Base-by-base conservation (phyloP, 805 yeast species). In the Saccharomycopsis sp. region DNA sequence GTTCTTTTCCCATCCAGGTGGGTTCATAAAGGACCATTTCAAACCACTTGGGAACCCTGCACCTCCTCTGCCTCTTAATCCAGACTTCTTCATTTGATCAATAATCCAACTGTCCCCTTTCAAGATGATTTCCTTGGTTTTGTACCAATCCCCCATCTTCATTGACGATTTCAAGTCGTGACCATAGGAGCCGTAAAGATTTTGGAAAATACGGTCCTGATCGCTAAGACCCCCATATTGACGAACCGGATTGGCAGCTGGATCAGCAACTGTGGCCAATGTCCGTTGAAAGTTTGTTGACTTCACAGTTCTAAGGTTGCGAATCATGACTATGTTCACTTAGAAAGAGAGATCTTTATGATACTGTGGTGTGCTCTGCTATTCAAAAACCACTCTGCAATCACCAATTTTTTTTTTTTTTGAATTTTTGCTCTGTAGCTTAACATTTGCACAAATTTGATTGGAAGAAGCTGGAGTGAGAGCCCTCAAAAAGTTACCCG, bases 1-100 rank as follows among this genome's bases (percentile, higher is more conserved):
- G 63, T 84, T 84, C 58, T 84, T 85, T 48, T 84, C 94, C 95
- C 95, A 84, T 45, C 92, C 92, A 41, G 95, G 95, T 34, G 95
- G 95, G 64, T 85, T 85, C 95, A 84, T 84, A 59, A 84, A 84
- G 18, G 92, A 81, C 94, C 94, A 84, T 63, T 84, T 84, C 56
- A 84, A 71, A 23, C 95, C 95, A 18, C 87, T 75, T 41, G 95
- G 95, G 70, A 84, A 84, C 13, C 95, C 95, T 34, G 95, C 95
- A 56, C 95, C 95, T 45, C 95, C 95, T 62, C 95, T 76, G 45
- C 95, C 95, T 59, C 95, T 75, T 50, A 84, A 69, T 17, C 94
- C 94, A 17, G 88, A 79, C 53, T 75, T 72, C 59, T 84, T 84
- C 68, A 81, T 77, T 64, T 84, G 89, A 56, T 80, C 86, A 55